These are phyloP conservation scores for Manihot esculenta DNA, from an alignment of 441 rosid species.

Conservation along the genomic window DNA sequence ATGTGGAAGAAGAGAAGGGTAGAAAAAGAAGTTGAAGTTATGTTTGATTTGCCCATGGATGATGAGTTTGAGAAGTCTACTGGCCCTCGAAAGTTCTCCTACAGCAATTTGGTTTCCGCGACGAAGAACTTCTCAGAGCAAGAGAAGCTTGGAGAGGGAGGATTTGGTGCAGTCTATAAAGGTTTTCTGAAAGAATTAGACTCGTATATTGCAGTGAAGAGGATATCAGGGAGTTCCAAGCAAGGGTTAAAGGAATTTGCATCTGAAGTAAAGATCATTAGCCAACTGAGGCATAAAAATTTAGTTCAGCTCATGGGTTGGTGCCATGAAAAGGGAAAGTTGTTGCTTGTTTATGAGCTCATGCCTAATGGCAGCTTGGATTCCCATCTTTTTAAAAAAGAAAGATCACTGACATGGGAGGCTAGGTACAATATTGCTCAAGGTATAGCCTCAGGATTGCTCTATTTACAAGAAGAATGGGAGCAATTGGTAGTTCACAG, in stretches of 20 bases:
- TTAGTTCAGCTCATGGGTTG: constrained; percentile 37
- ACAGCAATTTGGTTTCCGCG: constrained; percentile 22
- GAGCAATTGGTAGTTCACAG: constrained; percentile 10
- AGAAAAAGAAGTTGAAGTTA: not conserved
- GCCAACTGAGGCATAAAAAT: constrained; percentile 34
- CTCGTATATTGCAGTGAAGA: constrained; percentile 30
- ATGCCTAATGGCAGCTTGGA: constrained; percentile 40
- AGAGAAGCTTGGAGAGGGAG: constrained; percentile 39
- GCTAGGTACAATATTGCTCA: constrained; percentile 27
- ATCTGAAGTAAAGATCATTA: constrained; percentile 37
- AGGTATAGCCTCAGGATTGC: constrained; percentile 31
- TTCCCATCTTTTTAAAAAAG: constrained; percentile 35
- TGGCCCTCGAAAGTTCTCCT: constrained; percentile 34
- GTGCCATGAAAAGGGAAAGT: constrained; percentile 35
- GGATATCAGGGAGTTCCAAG: constrained; percentile 27
- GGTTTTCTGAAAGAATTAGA: constrained; percentile 23
- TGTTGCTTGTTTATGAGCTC: constrained; percentile 25
- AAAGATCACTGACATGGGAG: constrained; percentile 26
- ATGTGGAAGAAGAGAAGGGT: too few species aligned
- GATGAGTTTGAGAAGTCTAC: constrained; percentile 25
- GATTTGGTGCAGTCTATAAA: constrained; percentile 36
- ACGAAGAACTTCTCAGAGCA: constrained; percentile 32
- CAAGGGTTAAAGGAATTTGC: constrained; percentile 36
- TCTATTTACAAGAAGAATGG: constrained; percentile 21
- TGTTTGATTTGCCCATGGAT: not conserved